A percentile compares a stretch with the other conserved stretches of the same genome.
These are phyloP conservation scores for Aspergillus heteromorphus DNA, from an alignment of 495 filamentous ascomycete genomes.

Conservation along the genomic window DNA sequence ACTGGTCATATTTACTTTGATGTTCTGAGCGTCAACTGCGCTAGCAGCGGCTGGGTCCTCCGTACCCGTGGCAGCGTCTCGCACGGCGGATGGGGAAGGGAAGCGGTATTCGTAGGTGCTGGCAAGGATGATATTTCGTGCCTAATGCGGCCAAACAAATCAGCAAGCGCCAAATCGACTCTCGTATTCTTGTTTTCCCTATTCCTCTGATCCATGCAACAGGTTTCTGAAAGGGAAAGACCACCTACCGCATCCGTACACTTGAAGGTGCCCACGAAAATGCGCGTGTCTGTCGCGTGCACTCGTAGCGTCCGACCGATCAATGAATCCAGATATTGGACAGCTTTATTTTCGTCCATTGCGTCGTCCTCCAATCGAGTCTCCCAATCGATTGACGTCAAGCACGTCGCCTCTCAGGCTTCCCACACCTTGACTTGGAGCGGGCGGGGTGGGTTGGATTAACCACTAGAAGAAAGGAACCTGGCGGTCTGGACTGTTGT, in stretches of 20 bases:
- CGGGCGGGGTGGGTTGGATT: constrained; percentile 2
- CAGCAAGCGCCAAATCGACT: neutral
- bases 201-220: neutral
- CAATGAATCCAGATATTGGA: constrained; percentile 42
- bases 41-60: constrained; percentile 24
- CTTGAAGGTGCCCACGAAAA: constrained; percentile 88
- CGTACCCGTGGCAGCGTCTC: constrained; percentile 37
- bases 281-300: constrained; percentile 74
- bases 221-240: constrained; percentile 3
- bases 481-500: constrained; percentile 11
- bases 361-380: constrained; percentile 9
- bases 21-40: constrained; percentile 17
- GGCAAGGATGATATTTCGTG: constrained; percentile 79
- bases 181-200: constrained; percentile 4
- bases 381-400: neutral
- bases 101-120: constrained; percentile 83
- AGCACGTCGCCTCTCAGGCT: neutral
- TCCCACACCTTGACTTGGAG: neutral
- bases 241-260: constrained; percentile 80
- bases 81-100: constrained; percentile 49
- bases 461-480: constrained; percentile 2
- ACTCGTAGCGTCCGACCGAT: constrained; percentile 60
- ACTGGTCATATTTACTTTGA: constrained; percentile 69
- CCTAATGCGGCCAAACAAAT: constrained; percentile 39
- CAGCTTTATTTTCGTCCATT: constrained; percentile 39